These are phyloP conservation scores for Oryza punctata DNA, from an alignment of 176 grass and related monocot genomes.

Conservation along the genomic window DNA sequence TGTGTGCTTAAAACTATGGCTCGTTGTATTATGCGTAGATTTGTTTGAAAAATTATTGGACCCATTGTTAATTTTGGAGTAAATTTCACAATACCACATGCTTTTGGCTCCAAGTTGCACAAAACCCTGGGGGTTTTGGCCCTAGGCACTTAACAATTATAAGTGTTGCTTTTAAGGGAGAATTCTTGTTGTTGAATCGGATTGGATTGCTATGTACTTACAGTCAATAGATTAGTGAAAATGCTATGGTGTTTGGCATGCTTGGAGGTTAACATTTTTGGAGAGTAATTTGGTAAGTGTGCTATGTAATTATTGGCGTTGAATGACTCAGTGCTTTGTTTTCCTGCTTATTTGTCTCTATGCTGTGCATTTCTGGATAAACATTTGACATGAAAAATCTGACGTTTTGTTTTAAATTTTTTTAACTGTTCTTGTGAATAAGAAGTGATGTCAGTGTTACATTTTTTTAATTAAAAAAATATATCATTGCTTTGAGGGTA, in stretches of 20 bases:
- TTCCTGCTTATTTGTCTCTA: neutral
- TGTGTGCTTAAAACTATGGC: neutral
- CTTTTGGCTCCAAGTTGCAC: neutral
- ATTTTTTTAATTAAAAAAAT: neutral
- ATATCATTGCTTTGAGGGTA: neutral
- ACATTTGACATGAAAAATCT: neutral
- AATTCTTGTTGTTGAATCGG: neutral
- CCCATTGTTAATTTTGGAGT: neutral
- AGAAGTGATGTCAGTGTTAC: neutral
- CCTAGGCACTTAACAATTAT: neutral
- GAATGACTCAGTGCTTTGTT: neutral
- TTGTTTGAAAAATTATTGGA: neutral
- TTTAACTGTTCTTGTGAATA: neutral
- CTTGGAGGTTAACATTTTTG: neutral
- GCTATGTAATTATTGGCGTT: neutral
- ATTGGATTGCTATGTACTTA: neutral
- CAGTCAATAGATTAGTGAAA: neutral
- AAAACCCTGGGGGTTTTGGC: neutral
- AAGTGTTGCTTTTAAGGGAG: neutral
- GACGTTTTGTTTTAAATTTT: neutral
- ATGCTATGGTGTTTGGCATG: neutral
- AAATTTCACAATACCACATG: neutral
- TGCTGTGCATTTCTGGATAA: neutral
- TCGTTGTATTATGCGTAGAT: neutral
- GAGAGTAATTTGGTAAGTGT: neutral